Percentiles rank a stretch among this genome's conserved stretches.
Evolutionary conservation across 352 stramenopile species (phyloP).

Genomic region (Phytophthora melonis): DNA sequence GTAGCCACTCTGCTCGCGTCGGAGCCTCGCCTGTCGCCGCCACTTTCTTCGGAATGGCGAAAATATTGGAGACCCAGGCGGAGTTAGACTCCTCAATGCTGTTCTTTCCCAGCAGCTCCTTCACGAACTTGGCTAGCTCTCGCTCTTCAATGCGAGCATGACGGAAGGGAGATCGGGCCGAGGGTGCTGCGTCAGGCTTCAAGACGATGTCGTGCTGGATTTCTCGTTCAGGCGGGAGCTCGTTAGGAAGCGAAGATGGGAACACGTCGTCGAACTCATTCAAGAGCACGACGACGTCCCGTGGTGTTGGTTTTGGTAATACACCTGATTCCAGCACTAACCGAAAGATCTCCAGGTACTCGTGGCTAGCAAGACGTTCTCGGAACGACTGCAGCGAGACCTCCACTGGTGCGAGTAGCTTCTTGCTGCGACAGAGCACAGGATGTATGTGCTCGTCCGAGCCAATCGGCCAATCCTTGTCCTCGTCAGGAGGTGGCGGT

Average conservation of each 20-base stretch:
- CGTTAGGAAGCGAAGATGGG: constrained; percentile 13
- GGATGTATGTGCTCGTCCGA: not conserved
- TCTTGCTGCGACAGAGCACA: not conserved
- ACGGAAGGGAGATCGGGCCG: no score
- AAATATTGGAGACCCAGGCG: not conserved
- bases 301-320: constrained; percentile 3
- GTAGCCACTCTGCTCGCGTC: not conserved
- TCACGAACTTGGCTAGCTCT: constrained; percentile 10
- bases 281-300: constrained; percentile 2
- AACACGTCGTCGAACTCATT: constrained; percentile 14
- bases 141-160: constrained; percentile 5
- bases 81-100: constrained; percentile 21
- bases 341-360: constrained; percentile 11
- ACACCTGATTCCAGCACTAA: not conserved
- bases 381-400: constrained; percentile 3
- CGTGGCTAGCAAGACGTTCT: not conserved
- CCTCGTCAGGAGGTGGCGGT: not conserved
- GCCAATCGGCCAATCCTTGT: not conserved
- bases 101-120: constrained; percentile 16
- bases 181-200: constrained; percentile 7
- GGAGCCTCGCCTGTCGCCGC: not conserved
- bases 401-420: not conserved
- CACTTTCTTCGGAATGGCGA: not conserved
- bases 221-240: constrained; percentile 5
- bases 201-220: constrained; percentile 15